These are phyloP conservation scores for Penicillium sp. DNA, from an alignment of 2,329 filamentous ascomycete species.

Conservation along the genomic window DNA sequence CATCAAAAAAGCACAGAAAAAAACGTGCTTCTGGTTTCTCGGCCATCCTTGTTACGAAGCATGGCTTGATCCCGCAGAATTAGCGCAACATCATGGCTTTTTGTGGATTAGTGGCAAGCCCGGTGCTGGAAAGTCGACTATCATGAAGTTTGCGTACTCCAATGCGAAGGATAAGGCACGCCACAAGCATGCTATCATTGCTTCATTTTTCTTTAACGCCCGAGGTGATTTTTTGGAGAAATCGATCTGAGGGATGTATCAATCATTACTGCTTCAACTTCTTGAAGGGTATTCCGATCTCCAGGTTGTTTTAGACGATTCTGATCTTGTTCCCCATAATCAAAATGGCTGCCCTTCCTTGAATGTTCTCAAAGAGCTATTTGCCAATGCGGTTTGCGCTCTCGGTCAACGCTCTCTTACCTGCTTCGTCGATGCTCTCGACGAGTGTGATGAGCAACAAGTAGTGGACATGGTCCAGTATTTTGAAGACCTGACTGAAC, in stretches of 20 bases:
- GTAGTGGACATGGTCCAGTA: conserved; percentile 39
- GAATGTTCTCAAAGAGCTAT: conserved; percentile 21
- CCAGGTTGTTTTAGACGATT: conserved; percentile 16
- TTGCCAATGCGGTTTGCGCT: conserved; percentile 10
- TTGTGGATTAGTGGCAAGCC: conserved; percentile 45
- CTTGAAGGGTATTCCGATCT: conserved; percentile 23
- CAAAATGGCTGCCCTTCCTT: conserved; percentile 9
- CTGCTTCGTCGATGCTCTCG: conserved; percentile 49
- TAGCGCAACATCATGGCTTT: conserved; percentile 29
- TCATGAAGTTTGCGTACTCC: conserved; percentile 47
- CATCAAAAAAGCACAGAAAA: conserved; percentile 39
- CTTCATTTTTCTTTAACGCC: conserved; percentile 34
- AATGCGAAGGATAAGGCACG: conserved; percentile 38
- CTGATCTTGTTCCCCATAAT: not conserved
- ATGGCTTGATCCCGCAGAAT: conserved; percentile 38
- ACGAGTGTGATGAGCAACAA: conserved; percentile 46
- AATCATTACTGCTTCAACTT: conserved; percentile 30
- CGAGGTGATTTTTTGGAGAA: conserved; percentile 25
- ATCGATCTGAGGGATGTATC: conserved; percentile 28
- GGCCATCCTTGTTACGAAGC: conserved; percentile 33
- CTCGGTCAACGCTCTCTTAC: conserved; percentile 20
- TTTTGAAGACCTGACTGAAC: conserved; percentile 35
- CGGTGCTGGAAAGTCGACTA: conserved; percentile 39
- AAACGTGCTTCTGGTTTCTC: conserved; percentile 48
- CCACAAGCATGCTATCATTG: conserved; percentile 30